A percentile compares a stretch with the other conserved stretches of the same genome.
Evolutionary conservation across 805 yeast genomes (phyloP).

Genomic region (Candida tibetensis): DNA sequence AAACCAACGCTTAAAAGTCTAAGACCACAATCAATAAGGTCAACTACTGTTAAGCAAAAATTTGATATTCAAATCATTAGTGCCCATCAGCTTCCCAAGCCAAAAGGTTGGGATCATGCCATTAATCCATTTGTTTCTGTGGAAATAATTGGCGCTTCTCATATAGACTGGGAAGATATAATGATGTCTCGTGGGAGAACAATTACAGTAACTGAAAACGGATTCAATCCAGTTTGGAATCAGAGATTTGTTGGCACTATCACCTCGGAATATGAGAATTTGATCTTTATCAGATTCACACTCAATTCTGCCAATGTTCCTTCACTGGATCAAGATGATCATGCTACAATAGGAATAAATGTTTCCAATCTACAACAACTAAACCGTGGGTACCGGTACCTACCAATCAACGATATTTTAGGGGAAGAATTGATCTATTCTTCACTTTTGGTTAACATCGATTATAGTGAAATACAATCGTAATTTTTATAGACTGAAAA

Average conservation of each 20-base stretch:
- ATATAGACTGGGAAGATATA: slow-evolving; percentile 22
- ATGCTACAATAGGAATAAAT: slow-evolving; percentile 49
- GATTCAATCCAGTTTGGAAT: slow-evolving; percentile 87
- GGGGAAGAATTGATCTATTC: slow-evolving; percentile 72
- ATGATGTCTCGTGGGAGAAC: slow-evolving; percentile 13
- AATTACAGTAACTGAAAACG: slow-evolving; percentile 55
- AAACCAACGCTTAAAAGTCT: slow-evolving; percentile 28
- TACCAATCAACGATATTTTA: slow-evolving; percentile 69
- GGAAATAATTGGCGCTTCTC: slow-evolving; percentile 52
- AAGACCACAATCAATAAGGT: slow-evolving; percentile 4
- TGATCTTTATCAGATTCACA: slow-evolving; percentile 55
- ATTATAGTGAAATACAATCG: too few species aligned
- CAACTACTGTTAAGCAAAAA: slow-evolving; percentile 1
- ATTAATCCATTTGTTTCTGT: slow-evolving; percentile 63
- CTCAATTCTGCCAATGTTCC: slow-evolving; percentile 12
- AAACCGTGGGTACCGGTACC: slow-evolving; percentile 77
- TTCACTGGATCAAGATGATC: slow-evolving; percentile 3
- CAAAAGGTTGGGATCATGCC: slow-evolving; percentile 46
- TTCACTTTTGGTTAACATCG: slow-evolving; percentile 44
- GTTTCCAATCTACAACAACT: slow-evolving; percentile 62
- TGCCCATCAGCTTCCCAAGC: slow-evolving; percentile 82
- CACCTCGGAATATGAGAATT: slow-evolving; percentile 33
- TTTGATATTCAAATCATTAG: slow-evolving; percentile 53
- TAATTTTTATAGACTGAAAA: too few species aligned
- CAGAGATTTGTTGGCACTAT: slow-evolving; percentile 44